phyloP scores from a whole-genome alignment of 768 basidiomycete genomes.

The Suillus subluteus region DNA sequence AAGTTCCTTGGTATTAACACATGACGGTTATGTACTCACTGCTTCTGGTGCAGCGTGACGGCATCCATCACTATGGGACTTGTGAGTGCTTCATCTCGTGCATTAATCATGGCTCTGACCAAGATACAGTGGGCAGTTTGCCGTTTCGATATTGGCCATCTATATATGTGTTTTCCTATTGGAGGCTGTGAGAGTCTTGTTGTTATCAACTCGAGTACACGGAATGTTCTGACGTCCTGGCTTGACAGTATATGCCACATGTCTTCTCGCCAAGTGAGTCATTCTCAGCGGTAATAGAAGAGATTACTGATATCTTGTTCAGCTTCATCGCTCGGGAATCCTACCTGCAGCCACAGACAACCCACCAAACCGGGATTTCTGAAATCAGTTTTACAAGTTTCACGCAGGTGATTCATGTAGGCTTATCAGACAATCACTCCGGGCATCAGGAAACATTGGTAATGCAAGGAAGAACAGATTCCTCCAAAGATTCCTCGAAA shows the following conservation, averaged over 20 bases:
- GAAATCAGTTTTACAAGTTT: not conserved
- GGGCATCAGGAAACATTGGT: not conserved
- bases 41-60: conserved; percentile 17
- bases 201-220: not conserved
- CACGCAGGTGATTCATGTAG: not conserved
- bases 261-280: conserved; percentile 34
- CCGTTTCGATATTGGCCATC: conserved; percentile 23
- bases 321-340: conserved; percentile 34
- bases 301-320: not conserved
- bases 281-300: not conserved
- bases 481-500: not conserved
- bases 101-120: not conserved
- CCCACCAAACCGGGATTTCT: not conserved
- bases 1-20: not conserved
- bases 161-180: conserved; percentile 29
- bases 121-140: conserved; percentile 22
- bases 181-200: conserved; percentile 26
- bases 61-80: conserved; percentile 17
- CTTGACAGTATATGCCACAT: conserved; percentile 28
- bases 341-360: conserved; percentile 19
- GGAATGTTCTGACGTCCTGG: not conserved
- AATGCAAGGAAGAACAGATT: not conserved
- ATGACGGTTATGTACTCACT: not conserved
- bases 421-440: not conserved
- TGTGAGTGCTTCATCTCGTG: conserved; percentile 17